phyloP scores from a whole-genome alignment of 1,284 basidiomycete species.

The Apiotrichum porosum region DNA sequence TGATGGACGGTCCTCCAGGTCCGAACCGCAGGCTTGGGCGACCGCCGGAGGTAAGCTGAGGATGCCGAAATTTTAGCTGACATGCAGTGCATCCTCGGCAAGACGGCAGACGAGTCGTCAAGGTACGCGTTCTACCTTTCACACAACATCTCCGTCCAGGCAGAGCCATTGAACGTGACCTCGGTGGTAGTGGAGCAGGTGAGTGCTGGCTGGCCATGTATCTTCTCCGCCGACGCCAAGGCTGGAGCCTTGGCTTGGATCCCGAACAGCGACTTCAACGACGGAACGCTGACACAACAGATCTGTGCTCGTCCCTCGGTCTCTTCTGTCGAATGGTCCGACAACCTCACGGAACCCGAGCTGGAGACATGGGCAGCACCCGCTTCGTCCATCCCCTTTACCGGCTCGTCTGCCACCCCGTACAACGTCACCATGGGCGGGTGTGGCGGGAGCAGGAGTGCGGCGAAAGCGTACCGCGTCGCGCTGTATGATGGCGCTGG shows the following conservation, averaged over 20 bases:
- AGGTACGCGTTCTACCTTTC: slow-evolving; percentile 33
- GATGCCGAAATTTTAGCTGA: not conserved
- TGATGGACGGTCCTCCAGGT: slow-evolving; percentile 36
- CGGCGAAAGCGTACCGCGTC: slow-evolving; percentile 36
- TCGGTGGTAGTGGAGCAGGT: slow-evolving; percentile 36
- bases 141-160: slow-evolving; percentile 8
- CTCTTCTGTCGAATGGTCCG: no score
- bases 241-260: no score
- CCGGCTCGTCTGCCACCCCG: slow-evolving; percentile 7
- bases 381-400: slow-evolving; percentile 3
- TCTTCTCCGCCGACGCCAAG: no score
- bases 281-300: not conserved
- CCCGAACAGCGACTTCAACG: no score
- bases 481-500: slow-evolving; percentile 29
- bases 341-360: not conserved
- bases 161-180: slow-evolving; percentile 16
- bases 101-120: slow-evolving; percentile 13
- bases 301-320: slow-evolving; percentile 15
- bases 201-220: slow-evolving; percentile 5
- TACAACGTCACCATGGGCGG: slow-evolving; percentile 20
- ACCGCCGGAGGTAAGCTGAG: slow-evolving; percentile 29
- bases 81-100: slow-evolving; percentile 30
- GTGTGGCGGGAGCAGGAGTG: slow-evolving; percentile 25
- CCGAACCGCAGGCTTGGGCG: slow-evolving; percentile 37
- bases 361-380: slow-evolving; percentile 1